Percentiles rank a stretch among this genome's conserved stretches.
These are phyloP conservation scores for Cryptosporidium canis DNA, from an alignment of 169 alveolate species.

Conservation along the genomic window DNA sequence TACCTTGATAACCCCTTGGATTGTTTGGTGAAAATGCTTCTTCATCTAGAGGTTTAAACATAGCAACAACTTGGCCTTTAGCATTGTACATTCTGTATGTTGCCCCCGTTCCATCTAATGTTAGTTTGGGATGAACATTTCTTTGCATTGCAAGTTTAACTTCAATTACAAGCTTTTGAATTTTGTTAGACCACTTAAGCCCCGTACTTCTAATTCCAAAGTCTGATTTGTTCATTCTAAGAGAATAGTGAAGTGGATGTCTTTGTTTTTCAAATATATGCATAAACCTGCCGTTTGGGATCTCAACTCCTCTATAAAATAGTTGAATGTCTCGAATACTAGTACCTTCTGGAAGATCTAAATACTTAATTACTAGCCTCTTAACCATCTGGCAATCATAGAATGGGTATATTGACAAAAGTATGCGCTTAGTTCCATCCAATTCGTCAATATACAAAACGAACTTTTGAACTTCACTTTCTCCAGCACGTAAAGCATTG, in stretches of 20 bases:
- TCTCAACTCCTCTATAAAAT: constrained; percentile 87
- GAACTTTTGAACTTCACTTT: constrained; percentile 81
- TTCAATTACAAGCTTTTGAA: constrained; percentile 83
- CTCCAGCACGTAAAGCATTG: constrained; percentile 82
- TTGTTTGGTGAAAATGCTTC: constrained; percentile 98
- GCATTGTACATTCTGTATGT: constrained; percentile 92
- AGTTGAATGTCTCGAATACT: constrained; percentile 83
- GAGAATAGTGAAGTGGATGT: constrained; percentile 75
- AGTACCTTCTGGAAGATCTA: constrained; percentile 81
- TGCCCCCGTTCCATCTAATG: constrained; percentile 98
- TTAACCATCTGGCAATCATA: constrained; percentile 86
- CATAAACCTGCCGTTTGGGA: constrained; percentile 89
- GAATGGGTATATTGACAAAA: constrained; percentile 86
- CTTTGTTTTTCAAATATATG: constrained; percentile 82
- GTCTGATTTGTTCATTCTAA: constrained; percentile 75
- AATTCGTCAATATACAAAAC: constrained; percentile 83
- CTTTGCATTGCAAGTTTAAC: constrained; percentile 88
- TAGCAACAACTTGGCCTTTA: constrained; percentile 89
- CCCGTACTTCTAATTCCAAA: constrained; percentile 76
- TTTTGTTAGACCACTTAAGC: constrained; percentile 75
- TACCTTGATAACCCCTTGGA: constrained; percentile 95
- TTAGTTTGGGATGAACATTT: constrained; percentile 94
- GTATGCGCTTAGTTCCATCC: constrained; percentile 83
- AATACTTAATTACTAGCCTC: constrained; percentile 85
- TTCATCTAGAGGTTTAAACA: constrained; percentile 98